Evolutionary conservation across 305 asterid genomes (phyloP).

Genomic region (Fraxinus velutina): DNA sequence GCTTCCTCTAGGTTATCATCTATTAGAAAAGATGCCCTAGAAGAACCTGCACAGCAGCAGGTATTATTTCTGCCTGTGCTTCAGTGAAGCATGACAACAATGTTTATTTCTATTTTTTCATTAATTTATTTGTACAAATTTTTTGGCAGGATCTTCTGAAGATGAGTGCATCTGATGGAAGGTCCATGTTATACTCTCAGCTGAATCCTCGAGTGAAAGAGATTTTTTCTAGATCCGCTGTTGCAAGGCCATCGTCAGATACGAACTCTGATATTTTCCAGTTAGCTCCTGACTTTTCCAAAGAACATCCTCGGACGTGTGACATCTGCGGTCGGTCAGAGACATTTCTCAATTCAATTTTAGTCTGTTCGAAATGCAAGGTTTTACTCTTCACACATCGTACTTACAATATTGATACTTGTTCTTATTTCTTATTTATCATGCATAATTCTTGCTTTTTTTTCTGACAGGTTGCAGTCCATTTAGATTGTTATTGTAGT

Average conservation of each 20-base stretch:
- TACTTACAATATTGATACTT: neutral
- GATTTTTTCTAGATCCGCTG: slow-evolving; percentile 52
- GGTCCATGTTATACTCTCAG: slow-evolving; percentile 49
- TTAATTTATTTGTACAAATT: neutral
- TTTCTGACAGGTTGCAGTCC: slow-evolving; percentile 74
- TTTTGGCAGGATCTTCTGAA: slow-evolving; percentile 47
- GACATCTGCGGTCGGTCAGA: slow-evolving; percentile 86
- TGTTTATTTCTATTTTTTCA: neutral
- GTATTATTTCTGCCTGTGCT: slow-evolving; percentile 32
- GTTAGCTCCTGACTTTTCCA: slow-evolving; percentile 48
- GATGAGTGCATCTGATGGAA: slow-evolving; percentile 42
- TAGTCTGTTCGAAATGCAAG: slow-evolving; percentile 94
- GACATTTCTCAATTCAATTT: slow-evolving; percentile 69
- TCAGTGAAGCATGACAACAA: slow-evolving; percentile 1
- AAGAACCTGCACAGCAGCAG: slow-evolving; percentile 64
- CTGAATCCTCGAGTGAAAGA: slow-evolving; percentile 66
- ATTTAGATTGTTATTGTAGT: slow-evolving; percentile 91
- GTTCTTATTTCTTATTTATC: slow-evolving; percentile 6
- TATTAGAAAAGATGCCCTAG: slow-evolving; percentile 70
- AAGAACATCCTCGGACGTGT: slow-evolving; percentile 71
- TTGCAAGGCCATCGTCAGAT: slow-evolving; percentile 48
- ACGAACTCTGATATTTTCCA: slow-evolving; percentile 44
- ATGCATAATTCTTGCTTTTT: neutral
- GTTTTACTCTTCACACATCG: slow-evolving; percentile 35
- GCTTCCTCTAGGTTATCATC: slow-evolving; percentile 85